Conservation (phyloP, 805 yeast genomes). For the Diddensiella caesifluorescens region DNA sequence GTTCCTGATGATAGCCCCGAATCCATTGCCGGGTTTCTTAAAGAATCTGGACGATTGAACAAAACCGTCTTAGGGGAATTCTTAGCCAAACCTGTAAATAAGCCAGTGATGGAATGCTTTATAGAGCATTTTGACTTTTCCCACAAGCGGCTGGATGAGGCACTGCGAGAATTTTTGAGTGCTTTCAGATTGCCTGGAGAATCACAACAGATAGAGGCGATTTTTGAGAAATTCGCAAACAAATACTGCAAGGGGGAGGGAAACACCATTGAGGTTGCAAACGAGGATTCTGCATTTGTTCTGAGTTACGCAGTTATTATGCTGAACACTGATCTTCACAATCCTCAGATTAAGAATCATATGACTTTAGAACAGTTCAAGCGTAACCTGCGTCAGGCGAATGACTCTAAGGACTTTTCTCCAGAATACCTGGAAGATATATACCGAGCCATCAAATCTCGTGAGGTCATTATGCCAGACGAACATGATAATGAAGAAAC, state of each 20-base stretch:
- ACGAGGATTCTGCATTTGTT: conserved; percentile 81
- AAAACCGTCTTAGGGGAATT: conserved; percentile 84
- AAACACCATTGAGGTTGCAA: conserved; percentile 47
- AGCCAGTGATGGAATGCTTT: conserved; percentile 55
- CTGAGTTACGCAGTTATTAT: conserved; percentile 87
- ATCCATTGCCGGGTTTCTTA: conserved; percentile 71
- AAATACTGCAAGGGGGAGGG: conserved; percentile 66
- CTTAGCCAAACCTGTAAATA: conserved; percentile 70
- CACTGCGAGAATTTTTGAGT: conserved; percentile 72
- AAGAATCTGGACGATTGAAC: conserved; percentile 74
- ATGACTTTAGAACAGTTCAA: conserved; percentile 84
- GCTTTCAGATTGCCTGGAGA: conserved; percentile 94
- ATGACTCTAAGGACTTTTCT: conserved; percentile 69
- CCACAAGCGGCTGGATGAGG: conserved; percentile 85
- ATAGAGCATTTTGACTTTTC: conserved; percentile 68
- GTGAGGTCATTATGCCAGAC: conserved; percentile 96
- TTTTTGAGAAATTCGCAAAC: conserved; percentile 80
- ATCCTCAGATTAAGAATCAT: conserved; percentile 85
- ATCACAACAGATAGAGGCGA: conserved; percentile 91
- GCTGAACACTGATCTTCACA: conserved; percentile 91
- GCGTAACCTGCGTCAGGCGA: conserved; percentile 74
- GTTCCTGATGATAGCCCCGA: conserved; percentile 43
- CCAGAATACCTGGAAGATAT: conserved; percentile 79
- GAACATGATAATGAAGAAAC: conserved; percentile 91
- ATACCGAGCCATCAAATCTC: conserved; percentile 70